phyloP scores from a whole-genome alignment of 257 asterid species.

The Lantana camara region DNA sequence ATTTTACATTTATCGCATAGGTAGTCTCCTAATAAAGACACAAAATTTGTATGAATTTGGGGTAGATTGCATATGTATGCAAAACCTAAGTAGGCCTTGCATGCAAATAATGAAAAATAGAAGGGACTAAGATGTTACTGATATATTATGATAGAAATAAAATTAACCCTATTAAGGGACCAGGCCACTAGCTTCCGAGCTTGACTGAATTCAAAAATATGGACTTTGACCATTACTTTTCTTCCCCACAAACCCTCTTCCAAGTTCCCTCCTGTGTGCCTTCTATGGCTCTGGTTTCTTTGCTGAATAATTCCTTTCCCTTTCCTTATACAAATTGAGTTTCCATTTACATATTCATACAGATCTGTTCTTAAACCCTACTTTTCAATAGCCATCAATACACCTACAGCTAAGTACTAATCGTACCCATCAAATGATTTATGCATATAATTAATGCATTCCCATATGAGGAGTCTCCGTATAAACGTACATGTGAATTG shows the following conservation, averaged over 20 bases:
- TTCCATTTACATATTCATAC: too few species aligned
- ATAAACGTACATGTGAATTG: background rate
- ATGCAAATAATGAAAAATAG: background rate
- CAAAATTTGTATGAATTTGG: too few species aligned
- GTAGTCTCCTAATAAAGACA: too few species aligned
- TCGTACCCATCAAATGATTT: too few species aligned
- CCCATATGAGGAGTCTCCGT: background rate
- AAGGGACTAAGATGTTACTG: background rate
- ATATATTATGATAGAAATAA: too few species aligned
- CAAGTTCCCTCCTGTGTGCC: slow-evolving; percentile 34
- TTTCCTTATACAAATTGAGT: background rate
- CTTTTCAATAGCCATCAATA: slow-evolving; percentile 24
- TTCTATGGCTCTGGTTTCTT: slow-evolving; percentile 32
- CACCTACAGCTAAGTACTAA: slow-evolving; percentile 28
- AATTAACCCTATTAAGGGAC: slow-evolving; percentile 5
- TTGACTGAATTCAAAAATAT: slow-evolving; percentile 60
- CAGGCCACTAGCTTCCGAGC: slow-evolving; percentile 38
- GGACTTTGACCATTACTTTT: slow-evolving; percentile 68
- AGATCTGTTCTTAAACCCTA: background rate
- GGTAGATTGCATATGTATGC: too few species aligned
- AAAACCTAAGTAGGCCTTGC: too few species aligned
- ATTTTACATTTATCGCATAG: too few species aligned
- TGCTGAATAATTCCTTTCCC: slow-evolving; percentile 30
- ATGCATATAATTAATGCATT: background rate
- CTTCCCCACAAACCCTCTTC: slow-evolving; percentile 15